Conservation (phyloP, 345 rosid genomes). For the Lagerstroemia speciosa region DNA sequence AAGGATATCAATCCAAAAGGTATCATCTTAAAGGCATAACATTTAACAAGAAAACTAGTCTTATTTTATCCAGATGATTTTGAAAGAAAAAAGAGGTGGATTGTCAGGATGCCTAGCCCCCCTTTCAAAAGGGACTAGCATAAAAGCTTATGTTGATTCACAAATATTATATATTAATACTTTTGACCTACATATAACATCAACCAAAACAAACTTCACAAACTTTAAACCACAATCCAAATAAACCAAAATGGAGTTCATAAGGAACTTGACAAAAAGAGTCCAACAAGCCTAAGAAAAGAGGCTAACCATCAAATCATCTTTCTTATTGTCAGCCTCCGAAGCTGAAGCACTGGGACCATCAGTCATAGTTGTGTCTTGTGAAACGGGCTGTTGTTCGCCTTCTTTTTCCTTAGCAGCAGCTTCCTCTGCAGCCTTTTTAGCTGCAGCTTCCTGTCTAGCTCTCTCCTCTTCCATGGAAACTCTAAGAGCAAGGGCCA, state of each 20-base stretch:
- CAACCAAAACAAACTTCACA: not conserved
- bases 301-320: slow-evolving; percentile 37
- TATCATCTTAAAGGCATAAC: not conserved
- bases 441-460: slow-evolving; percentile 75
- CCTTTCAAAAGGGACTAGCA: not conserved
- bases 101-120: not conserved
- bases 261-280: not conserved
- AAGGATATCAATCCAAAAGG: not conserved
- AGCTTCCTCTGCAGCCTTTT: slow-evolving; percentile 58
- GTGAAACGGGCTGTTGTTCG: slow-evolving; percentile 32
- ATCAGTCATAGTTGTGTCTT: slow-evolving; percentile 40
- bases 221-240: not conserved
- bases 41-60: no score
- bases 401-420: slow-evolving; percentile 36
- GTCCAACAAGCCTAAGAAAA: not conserved
- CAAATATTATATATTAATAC: no score
- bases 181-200: no score
- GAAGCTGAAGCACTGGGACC: slow-evolving; percentile 26
- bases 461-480: slow-evolving; percentile 88
- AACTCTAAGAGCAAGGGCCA: slow-evolving; percentile 74
- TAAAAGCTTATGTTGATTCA: no score
- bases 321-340: slow-evolving; percentile 36
- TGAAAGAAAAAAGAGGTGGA: no score
- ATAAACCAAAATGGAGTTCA: not conserved
- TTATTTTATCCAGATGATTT: no score